Evolutionary conservation across 345 rosid species (phyloP), one percentile per base, ranked within the genome.

Genomic region (Brassica cretica): DNA sequence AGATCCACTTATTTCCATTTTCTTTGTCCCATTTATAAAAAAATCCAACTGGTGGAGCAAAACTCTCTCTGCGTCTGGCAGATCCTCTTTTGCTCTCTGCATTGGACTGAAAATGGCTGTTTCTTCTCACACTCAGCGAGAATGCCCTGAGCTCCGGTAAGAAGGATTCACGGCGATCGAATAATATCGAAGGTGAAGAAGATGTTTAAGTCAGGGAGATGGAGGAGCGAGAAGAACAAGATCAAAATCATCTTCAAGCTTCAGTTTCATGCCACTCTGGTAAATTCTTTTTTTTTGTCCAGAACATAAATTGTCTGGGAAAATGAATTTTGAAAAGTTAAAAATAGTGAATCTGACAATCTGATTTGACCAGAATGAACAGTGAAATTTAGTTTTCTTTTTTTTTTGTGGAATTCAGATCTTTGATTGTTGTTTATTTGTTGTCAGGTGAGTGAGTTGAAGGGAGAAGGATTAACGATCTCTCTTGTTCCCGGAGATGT

Each of bases 221-320:
- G 98, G 97, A 80, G 90, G 78, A 89, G 84, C 73, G 90, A 90
- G 78, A 91, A 87, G 94, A 88, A 79, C 81, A 93, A 87, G 89
- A 82, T 95, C 93, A 91, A 90, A 85, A 80, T 85, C 29, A 87
- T 91, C 24, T 91, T 93, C 89, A 87, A 84, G 77, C 76, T 95
- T 81, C 93, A 90, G 87, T 91, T 95, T 80, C 99, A 89, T 78
- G 97, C 88, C 16, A 95, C 98, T 80, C 97, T 93, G 97, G 99
- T 93, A 71, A 25, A 6, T 59, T 32, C 6, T 11, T 51, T 8
- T 41, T n/a, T 51, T 35, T 9, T 12, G 4, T 24, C 2, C 62
- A 21, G 5, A 70, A 71, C 60, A 49, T 58, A 71, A 44, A 70
- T 29, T 10, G 49, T 51, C 62, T 19, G 60, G 8, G 64, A 76